These are phyloP conservation scores for Stylonectria norvegica DNA, from an alignment of 2,329 filamentous ascomycete genomes.

Conservation along the genomic window DNA sequence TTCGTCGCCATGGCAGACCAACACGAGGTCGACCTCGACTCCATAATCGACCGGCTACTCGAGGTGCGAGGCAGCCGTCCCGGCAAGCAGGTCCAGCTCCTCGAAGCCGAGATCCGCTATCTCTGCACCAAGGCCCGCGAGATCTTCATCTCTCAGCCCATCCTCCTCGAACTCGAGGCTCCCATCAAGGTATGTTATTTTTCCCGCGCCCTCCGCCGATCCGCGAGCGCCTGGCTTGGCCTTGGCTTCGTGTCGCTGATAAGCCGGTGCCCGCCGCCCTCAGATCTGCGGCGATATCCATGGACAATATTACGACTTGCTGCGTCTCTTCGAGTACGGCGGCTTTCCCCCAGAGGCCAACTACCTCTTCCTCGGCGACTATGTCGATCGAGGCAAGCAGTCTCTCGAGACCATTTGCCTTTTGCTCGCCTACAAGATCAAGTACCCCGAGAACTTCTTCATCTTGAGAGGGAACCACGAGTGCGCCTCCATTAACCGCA, in stretches of 20 bases:
- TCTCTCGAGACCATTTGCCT: slow-evolving; percentile 98
- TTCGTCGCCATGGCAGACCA: slow-evolving; percentile 56
- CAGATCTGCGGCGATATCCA: slow-evolving; percentile 99
- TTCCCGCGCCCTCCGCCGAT: slow-evolving; percentile 3
- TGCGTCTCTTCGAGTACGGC: slow-evolving; percentile 96
- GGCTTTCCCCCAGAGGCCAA: slow-evolving; percentile 98
- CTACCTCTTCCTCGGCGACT: slow-evolving; percentile 98
- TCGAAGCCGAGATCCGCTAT: slow-evolving; percentile 94
- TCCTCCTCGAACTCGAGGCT: slow-evolving; percentile 93
- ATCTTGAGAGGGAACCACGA: slow-evolving; percentile 98
- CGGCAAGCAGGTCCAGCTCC: slow-evolving; percentile 95
- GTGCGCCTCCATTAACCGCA: slow-evolving; percentile 97
- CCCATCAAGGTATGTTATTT: slow-evolving; percentile 82
- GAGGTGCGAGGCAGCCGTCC: slow-evolving; percentile 97
- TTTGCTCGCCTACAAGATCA: slow-evolving; percentile 98
- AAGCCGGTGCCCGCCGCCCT: slow-evolving; percentile 10
- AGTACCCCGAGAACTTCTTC: slow-evolving; percentile 99
- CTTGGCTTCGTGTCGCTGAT: slow-evolving; percentile 13
- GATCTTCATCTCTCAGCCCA: slow-evolving; percentile 99
- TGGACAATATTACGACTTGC: slow-evolving; percentile 96
- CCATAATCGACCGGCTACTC: slow-evolving; percentile 96
- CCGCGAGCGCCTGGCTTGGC: slow-evolving; percentile 2
- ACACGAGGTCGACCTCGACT: slow-evolving; percentile 95
- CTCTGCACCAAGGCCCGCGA: slow-evolving; percentile 98
- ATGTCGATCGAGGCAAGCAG: slow-evolving; percentile 98